Evolutionary conservation across 441 rosid genomes (phyloP), one percentile per base, ranked within the genome.

Genomic region (Populus trichocarpa): DNA sequence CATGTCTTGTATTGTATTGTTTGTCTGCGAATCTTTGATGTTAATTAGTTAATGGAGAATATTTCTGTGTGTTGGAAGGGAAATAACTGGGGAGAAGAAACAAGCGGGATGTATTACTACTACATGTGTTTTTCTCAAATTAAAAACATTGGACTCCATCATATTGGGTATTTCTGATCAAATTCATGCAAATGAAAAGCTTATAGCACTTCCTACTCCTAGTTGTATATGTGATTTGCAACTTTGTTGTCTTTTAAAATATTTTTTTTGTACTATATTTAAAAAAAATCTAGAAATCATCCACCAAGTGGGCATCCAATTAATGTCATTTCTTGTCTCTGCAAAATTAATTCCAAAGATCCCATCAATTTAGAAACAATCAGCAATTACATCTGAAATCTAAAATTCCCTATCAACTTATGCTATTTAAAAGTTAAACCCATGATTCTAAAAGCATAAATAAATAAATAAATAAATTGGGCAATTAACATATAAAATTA

Each of bases 251-350:
- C 1, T 38, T 1, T 38, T 38, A 9, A 38, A 38, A 38, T 36
- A 36, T 36, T 36, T 6, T 7, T 36, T 36, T 36, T n/a, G 1
- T 7, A 36, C 40, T 6, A 36, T 36, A 6, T 36, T 36, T 26
- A 26, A 10, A 36, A 36, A 8, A 36, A 36, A 36, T 36, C 40
- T 90, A 90, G 80, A 89, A 92, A 78, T 93, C 94, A 67, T 92
- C 93, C 12, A 89, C 76, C 70, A 92, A 78, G 73, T 90, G 93
- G 2, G 95, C 96, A 87, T 91, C 95, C 79, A n/a, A n/a, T n/a
- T n/a, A 92, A 67, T 23, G 89, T 93, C 78, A 90, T 88, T 84
- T 87, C 91, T 23, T 91, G 85, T 79, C 82, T 84, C 97, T 93
- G 73, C 26, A 5, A 32, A 40, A 20, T 26, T 22, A 66, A 72